Conservation (phyloP, 805 yeast species). For the Kuraishia hungarica region DNA sequence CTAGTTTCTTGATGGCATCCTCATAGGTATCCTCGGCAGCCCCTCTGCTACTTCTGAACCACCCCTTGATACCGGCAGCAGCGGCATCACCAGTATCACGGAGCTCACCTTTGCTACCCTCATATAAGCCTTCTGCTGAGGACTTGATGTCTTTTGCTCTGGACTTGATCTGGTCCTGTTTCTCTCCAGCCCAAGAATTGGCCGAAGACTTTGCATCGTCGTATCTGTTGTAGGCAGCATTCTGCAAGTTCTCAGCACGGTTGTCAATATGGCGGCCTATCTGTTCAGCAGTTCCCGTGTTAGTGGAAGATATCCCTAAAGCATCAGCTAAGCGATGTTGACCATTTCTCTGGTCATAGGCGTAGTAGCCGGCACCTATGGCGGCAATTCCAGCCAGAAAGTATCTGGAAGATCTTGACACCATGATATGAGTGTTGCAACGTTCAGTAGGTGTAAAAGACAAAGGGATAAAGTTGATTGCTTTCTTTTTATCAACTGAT, state of each 20-base stretch:
- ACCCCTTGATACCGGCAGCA: conserved; percentile 5
- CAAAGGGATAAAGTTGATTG: not conserved
- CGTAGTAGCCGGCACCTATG: conserved; percentile 7
- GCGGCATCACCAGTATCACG: not conserved
- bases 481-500: too few species aligned
- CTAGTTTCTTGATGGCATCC: conserved; percentile 15
- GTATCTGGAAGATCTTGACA: conserved; percentile 1
- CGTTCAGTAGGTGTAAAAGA: not conserved
- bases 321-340: not conserved
- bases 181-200: conserved; percentile 1
- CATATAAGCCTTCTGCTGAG: conserved; percentile 2
- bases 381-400: conserved; percentile 8
- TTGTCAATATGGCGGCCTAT: conserved; percentile 1
- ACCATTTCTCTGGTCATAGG: conserved; percentile 6
- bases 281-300: conserved; percentile 1
- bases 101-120: not conserved
- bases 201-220: conserved; percentile 2
- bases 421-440: not conserved
- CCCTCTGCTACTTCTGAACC: conserved; percentile 7
- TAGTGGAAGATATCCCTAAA: not conserved
- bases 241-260: not conserved
- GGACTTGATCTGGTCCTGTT: not conserved
- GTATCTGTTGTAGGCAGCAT: not conserved
- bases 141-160: not conserved
- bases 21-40: conserved; percentile 15